Percentiles rank a stretch among this genome's conserved stretches.
Conservation (phyloP, 495 filamentous ascomycete genomes). For the Talaromyces trachyspermus region DNA sequence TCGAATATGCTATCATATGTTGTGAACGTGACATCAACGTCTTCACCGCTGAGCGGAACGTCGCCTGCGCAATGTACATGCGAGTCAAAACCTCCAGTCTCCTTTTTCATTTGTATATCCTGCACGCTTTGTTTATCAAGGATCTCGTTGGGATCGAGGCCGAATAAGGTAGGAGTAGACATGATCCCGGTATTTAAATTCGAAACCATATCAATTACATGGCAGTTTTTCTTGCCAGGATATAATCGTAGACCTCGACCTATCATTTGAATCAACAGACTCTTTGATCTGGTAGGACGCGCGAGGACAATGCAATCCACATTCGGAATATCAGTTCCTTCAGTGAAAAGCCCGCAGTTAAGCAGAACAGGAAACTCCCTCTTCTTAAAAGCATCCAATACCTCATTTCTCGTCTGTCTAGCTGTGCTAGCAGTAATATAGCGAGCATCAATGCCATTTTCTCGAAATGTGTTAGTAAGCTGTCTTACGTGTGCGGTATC, state of each 20-base stretch:
- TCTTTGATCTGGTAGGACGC: conserved; percentile 80
- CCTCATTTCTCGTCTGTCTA: conserved; percentile 52
- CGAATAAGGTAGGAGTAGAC: conserved; percentile 87
- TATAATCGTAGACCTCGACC: conserved; percentile 82
- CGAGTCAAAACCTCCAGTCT: conserved; percentile 33
- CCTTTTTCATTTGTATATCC: conserved; percentile 47
- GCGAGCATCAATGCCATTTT: conserved; percentile 70
- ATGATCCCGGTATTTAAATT: conserved; percentile 73
- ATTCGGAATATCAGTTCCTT: conserved; percentile 96
- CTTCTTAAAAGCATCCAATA: conserved; percentile 63
- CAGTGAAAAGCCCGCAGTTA: conserved; percentile 95
- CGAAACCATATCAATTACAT: conserved; percentile 94
- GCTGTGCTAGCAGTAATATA: conserved; percentile 76
- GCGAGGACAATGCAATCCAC: conserved; percentile 90
- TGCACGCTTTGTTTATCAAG: conserved; percentile 53
- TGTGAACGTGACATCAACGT: conserved; percentile 52
- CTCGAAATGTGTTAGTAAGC: conserved; percentile 67
- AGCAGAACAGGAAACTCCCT: conserved; percentile 81
- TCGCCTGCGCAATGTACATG: background rate
- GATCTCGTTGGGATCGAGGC: conserved; percentile 78
- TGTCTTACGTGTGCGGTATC: conserved; percentile 71
- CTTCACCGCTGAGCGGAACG: conserved; percentile 8
- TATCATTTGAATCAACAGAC: conserved; percentile 95
- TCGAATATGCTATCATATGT: conserved; percentile 87
- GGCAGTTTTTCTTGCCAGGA: conserved; percentile 78